A percentile compares a stretch with the other conserved stretches of the same genome.
Conservation (phyloP, 192 early-diverging fungal genomes). For the Dimargaris xerosporica region DNA sequence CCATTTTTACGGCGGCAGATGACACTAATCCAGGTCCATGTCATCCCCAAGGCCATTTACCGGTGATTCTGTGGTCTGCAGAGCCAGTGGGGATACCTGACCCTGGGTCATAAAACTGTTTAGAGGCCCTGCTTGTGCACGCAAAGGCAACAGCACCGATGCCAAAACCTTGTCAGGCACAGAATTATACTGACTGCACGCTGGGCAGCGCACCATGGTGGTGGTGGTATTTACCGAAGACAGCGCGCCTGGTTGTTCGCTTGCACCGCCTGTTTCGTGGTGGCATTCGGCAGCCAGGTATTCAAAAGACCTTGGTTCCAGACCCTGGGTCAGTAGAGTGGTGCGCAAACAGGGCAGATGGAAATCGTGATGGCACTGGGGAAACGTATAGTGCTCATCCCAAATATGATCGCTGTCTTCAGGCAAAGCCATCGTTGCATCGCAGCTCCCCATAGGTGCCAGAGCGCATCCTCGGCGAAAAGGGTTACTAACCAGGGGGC, state of each 20-base stretch:
- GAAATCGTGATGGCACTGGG: neutral
- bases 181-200: neutral
- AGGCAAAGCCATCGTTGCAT: neutral
- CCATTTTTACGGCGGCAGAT: neutral
- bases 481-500: neutral
- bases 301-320: neutral
- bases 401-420: neutral
- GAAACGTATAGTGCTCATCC: neutral
- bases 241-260: neutral
- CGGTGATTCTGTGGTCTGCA: neutral
- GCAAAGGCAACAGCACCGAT: neutral
- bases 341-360: neutral
- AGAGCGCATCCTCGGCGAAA: neutral
- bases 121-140: neutral
- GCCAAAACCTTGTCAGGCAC: neutral
- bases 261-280: neutral
- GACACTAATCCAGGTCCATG: constrained; percentile 2
- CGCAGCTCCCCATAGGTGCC: neutral
- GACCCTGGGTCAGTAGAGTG: neutral
- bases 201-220: neutral
- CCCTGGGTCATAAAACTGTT: neutral
- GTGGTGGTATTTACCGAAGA: neutral
- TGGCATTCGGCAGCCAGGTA: too few species aligned
- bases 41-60: neutral
- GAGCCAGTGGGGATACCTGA: neutral